phyloP scores from a whole-genome alignment of 2,329 filamentous ascomycete genomes.

The Ciborinia camelliae region DNA sequence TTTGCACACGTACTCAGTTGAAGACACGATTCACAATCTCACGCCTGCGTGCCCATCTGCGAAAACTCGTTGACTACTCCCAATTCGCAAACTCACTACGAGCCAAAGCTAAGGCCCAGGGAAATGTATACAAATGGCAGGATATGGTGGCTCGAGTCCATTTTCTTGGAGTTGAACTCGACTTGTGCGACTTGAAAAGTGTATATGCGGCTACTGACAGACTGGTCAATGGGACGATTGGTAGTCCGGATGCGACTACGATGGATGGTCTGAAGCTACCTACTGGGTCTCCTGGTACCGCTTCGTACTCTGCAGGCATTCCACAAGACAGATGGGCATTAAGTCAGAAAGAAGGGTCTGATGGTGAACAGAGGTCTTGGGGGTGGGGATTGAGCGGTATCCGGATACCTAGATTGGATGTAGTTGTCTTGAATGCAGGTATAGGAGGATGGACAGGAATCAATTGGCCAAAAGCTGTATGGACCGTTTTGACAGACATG shows the following conservation, averaged over 20 bases:
- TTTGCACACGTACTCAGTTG: slow-evolving; percentile 71
- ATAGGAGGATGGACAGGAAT: slow-evolving; percentile 83
- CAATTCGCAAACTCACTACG: slow-evolving; percentile 48
- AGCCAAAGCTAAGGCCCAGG: slow-evolving; percentile 52
- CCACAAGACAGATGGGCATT: slow-evolving; percentile 36
- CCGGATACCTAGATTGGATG: slow-evolving; percentile 68
- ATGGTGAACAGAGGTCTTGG: slow-evolving; percentile 44
- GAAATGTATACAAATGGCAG: slow-evolving; percentile 47
- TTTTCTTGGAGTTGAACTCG: slow-evolving; percentile 55
- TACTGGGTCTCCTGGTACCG: slow-evolving; percentile 35
- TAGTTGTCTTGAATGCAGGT: slow-evolving; percentile 81
- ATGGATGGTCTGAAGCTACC: slow-evolving; percentile 35
- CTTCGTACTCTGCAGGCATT: slow-evolving; percentile 30
- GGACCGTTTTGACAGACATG: slow-evolving; percentile 55
- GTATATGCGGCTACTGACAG: slow-evolving; percentile 40
- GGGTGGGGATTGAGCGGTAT: slow-evolving; percentile 42
- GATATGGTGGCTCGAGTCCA: slow-evolving; percentile 52
- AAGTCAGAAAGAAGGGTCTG: slow-evolving; percentile 52
- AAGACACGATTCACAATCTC: slow-evolving; percentile 73
- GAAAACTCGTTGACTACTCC: slow-evolving; percentile 42
- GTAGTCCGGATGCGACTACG: slow-evolving; percentile 37
- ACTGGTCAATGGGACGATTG: slow-evolving; percentile 36
- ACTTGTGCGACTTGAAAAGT: slow-evolving; percentile 56
- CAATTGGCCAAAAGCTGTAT: slow-evolving; percentile 60
- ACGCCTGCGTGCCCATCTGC: slow-evolving; percentile 61